Evolutionary conservation across 306 rosid genomes (phyloP).

Genomic region (Ziziphus jujuba): DNA sequence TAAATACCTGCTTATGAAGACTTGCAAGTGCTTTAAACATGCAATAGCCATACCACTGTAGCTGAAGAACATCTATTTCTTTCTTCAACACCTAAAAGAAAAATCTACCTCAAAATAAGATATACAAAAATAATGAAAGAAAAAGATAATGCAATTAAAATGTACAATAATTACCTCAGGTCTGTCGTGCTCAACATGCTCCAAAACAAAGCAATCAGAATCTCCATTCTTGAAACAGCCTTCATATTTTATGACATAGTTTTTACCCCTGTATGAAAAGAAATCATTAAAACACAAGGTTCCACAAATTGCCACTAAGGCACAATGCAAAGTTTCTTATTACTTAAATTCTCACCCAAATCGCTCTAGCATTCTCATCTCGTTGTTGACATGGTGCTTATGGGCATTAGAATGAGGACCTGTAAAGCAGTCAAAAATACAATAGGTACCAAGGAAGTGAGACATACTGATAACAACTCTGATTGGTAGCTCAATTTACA

Average conservation of each 20-base stretch:
- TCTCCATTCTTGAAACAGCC: constrained; percentile 46
- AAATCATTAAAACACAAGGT: constrained; percentile 14
- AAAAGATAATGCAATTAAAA: not conserved
- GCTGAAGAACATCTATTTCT: constrained; percentile 62
- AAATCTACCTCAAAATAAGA: constrained; percentile 15
- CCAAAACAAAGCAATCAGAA: constrained; percentile 64
- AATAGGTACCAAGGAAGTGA: constrained; percentile 8
- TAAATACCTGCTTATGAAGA: constrained; percentile 81
- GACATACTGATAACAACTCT: not conserved
- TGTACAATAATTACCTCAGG: constrained; percentile 67
- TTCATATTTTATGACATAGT: constrained; percentile 56
- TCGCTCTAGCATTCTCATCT: constrained; percentile 67
- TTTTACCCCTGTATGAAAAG: constrained; percentile 54
- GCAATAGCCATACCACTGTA: constrained; percentile 86
- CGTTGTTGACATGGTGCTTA: constrained; percentile 56
- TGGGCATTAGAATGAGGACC: constrained; percentile 71
- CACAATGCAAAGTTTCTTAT: not conserved
- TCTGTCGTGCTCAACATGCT: constrained; percentile 83
- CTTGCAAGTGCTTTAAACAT: constrained; percentile 73
- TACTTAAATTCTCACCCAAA: constrained; percentile 53
- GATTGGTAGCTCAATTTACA: not conserved
- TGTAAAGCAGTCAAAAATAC: constrained; percentile 31
- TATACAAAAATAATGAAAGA: not conserved
- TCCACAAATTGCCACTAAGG: constrained; percentile 6
- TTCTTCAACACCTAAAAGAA: constrained; percentile 67